A percentile compares a stretch with the other conserved stretches of the same genome.
These are phyloP conservation scores for Parietaria judaica DNA, from an alignment of 306 rosid genomes.

Conservation along the genomic window DNA sequence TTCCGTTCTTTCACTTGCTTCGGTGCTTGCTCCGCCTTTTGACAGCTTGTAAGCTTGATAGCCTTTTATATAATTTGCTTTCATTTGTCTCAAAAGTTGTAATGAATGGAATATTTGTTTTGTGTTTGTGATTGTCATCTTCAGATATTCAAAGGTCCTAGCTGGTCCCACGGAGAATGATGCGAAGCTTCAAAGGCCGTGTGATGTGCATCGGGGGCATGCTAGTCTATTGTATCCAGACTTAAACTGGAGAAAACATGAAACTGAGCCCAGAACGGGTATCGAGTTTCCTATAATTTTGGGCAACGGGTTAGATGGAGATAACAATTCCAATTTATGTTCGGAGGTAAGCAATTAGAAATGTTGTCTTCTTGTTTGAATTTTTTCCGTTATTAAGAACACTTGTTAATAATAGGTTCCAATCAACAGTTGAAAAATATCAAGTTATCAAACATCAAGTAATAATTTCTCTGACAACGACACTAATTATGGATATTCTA, in stretches of 20 bases:
- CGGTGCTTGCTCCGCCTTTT: conserved; percentile 70
- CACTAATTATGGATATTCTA: background rate
- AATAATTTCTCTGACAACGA: too few species aligned
- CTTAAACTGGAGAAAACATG: conserved; percentile 47
- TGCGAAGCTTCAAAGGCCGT: conserved; percentile 40
- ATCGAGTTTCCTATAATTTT: conserved; percentile 74
- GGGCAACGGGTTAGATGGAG: conserved; percentile 38
- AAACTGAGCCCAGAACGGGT: conserved; percentile 83
- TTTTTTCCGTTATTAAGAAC: background rate
- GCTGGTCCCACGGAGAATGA: conserved; percentile 50
- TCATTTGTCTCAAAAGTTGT: background rate
- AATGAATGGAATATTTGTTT: background rate
- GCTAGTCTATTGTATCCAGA: conserved; percentile 33
- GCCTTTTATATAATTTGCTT: conserved; percentile 13
- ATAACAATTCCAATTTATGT: conserved; percentile 38
- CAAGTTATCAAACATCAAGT: too few species aligned
- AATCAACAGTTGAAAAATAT: too few species aligned
- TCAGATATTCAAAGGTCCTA: conserved; percentile 65
- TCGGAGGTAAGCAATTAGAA: conserved; percentile 61
- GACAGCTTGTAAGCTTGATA: conserved; percentile 51
- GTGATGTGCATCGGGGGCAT: conserved; percentile 47
- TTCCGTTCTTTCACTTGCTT: conserved; percentile 56
- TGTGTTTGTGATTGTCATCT: conserved; percentile 11
- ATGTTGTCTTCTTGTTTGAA: background rate
- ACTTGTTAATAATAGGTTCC: too few species aligned